phyloP scores from a whole-genome alignment of 306 rosid species.

The Gleditsia sinensis region DNA sequence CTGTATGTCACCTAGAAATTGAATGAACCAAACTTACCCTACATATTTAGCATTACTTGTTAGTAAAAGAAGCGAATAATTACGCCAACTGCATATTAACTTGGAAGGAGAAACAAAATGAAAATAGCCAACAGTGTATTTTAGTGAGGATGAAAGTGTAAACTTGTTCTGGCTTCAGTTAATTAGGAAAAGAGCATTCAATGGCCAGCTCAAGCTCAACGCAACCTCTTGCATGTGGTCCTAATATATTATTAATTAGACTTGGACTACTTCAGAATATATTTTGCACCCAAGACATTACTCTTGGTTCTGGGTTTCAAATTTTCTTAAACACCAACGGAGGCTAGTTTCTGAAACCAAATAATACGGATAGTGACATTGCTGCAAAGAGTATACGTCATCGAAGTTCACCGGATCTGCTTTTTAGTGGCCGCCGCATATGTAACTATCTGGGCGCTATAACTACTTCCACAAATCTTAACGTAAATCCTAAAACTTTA shows the following conservation, averaged over 20 bases:
- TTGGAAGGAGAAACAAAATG: no score
- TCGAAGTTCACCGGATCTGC: background rate
- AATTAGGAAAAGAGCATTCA: background rate
- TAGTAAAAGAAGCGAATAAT: background rate
- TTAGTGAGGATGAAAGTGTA: background rate
- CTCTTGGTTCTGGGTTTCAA: background rate
- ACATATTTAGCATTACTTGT: background rate
- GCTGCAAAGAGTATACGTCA: background rate
- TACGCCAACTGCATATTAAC: background rate
- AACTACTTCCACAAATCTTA: slow-evolving; percentile 13
- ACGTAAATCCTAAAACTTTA: slow-evolving; percentile 7
- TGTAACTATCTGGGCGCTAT: background rate
- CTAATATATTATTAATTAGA: background rate
- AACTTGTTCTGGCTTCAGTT: background rate
- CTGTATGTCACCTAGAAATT: no score
- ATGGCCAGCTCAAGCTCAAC: background rate
- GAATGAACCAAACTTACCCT: slow-evolving; percentile 1
- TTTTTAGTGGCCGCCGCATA: background rate
- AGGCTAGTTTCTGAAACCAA: background rate
- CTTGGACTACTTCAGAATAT: background rate
- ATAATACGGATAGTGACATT: background rate
- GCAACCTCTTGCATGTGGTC: slow-evolving; percentile 12
- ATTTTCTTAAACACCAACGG: background rate
- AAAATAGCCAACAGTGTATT: no score
- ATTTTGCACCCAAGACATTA: background rate